Evolutionary conservation across 2,329 filamentous ascomycete species (phyloP), one percentile per base, ranked within the genome.

Genomic region (Neobulgaria alba): DNA sequence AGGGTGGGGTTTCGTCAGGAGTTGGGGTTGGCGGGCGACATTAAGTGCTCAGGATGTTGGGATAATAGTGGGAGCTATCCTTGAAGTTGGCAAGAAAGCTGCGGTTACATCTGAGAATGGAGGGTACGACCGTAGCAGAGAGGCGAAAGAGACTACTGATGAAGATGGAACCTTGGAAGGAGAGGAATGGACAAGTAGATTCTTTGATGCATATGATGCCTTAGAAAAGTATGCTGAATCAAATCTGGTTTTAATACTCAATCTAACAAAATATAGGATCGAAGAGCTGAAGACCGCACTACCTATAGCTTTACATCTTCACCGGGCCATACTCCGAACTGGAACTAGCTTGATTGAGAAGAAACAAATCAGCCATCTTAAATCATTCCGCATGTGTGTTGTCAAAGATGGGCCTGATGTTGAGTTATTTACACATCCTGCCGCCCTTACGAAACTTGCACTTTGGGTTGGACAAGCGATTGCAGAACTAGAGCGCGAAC

Each of bases 11-110:
- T 98, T 96, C 58, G 90, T 96, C 14, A 77, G 89, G 43, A 94
- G 87, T 59, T 98, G 92, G 92, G 92, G 92, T 9, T 98, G 89
- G 89, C 84, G 89, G 59, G 90, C 89, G 1, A 95, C 90, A 36
- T 70, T 96, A 18, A 93, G 85, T 47, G 92, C 92, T 4, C 85
- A 90, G 36, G 92, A 98, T 59, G 87, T 95, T 0, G 87, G 86
- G n/a, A 85, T 95, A 12, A 80, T 96, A 20, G 75, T 96, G 15
- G 88, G 88, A 38, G 88, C 90, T 12, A 82, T 98, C 35, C 75
- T 98, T 1, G 92, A 98, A 65, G 88, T 96, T 19, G 90, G 92
- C 19, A 85, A 74, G 57, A 54, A 58, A 18, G 50, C 57, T 18
- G 49, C 58, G 1, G 43, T 43, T 3, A 45, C 46, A 4, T 36